These are phyloP conservation scores for Cupressus sempervirens DNA, from an alignment of 75 land plant species.

Conservation along the genomic window DNA sequence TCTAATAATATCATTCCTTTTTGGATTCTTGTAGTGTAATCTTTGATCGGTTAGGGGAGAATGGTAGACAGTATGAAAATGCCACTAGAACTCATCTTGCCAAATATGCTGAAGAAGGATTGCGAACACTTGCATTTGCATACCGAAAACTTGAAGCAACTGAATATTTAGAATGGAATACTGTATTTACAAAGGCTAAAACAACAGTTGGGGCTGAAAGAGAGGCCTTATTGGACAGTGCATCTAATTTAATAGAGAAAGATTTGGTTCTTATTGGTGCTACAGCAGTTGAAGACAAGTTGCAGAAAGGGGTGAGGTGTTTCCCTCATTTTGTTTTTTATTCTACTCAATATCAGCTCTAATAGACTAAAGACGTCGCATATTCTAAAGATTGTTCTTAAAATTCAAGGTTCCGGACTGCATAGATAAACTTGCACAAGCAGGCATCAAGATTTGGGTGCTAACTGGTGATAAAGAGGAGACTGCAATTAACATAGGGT, in stretches of 20 bases:
- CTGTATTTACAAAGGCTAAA: constrained; percentile 49
- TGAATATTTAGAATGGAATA: constrained; percentile 58
- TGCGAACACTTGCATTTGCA: constrained; percentile 74
- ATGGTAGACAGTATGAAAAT: constrained; percentile 48
- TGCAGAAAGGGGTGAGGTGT: constrained; percentile 67
- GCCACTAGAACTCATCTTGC: constrained; percentile 54
- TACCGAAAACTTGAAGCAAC: constrained; percentile 55
- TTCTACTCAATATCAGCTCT: neutral
- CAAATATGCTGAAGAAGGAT: constrained; percentile 72
- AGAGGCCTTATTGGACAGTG: constrained; percentile 46
- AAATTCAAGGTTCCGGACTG: constrained; percentile 64
- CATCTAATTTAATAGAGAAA: constrained; percentile 56
- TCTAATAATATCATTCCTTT: neutral
- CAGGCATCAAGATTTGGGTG: constrained; percentile 87
- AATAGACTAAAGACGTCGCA: neutral
- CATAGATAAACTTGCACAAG: constrained; percentile 80
- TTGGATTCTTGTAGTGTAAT: constrained; percentile 46
- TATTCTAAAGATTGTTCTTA: neutral
- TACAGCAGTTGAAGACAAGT: constrained; percentile 81
- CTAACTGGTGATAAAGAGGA: constrained; percentile 84
- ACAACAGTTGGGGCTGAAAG: constrained; percentile 50
- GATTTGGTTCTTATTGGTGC: constrained; percentile 72
- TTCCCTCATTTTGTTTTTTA: neutral
- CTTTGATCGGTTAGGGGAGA: constrained; percentile 53
- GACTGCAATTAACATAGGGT: constrained; percentile 86